A percentile compares a stretch with the other conserved stretches of the same genome.
Evolutionary conservation across 1,284 basidiomycete genomes (phyloP).

Genomic region (Ceratobasidium papillatum): DNA sequence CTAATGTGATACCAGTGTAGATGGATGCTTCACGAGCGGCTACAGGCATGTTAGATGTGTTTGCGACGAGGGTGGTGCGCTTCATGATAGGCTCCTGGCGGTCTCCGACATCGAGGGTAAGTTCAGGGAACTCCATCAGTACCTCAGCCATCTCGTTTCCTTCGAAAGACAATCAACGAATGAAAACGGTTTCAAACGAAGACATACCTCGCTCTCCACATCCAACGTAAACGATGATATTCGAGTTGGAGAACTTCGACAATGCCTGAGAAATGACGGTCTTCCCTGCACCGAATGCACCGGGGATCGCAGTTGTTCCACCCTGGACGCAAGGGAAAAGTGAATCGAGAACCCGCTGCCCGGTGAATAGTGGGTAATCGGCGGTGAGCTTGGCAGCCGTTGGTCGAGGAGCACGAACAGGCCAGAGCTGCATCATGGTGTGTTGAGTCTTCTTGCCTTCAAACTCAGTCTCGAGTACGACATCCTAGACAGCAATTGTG

Average conservation of each 20-base stretch:
- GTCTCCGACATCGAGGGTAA: conserved; percentile 88
- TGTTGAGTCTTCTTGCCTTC: conserved; percentile 94
- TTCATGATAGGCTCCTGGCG: conserved; percentile 99
- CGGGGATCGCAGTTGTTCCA: conserved; percentile 98
- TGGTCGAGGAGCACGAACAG: conserved; percentile 96
- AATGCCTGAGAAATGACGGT: conserved; percentile 97
- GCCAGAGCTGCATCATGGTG: conserved; percentile 98
- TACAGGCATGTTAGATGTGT: conserved; percentile 99
- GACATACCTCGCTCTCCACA: conserved; percentile 87
- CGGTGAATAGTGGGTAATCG: conserved; percentile 91
- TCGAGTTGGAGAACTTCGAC: conserved; percentile 99
- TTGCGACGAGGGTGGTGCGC: conserved; percentile 97
- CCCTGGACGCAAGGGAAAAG: conserved; percentile 99
- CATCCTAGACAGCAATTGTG: conserved; percentile 65
- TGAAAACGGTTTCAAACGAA: background rate
- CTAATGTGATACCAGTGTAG: conserved; percentile 99
- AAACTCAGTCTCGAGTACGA: conserved; percentile 97
- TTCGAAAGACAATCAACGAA: conserved; percentile 24
- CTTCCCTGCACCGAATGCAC: conserved; percentile 98
- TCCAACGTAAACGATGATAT: conserved; percentile 99
- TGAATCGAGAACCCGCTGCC: conserved; percentile 96
- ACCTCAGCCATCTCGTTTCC: conserved; percentile 90
- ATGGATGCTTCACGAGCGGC: conserved; percentile 99
- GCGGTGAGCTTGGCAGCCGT: conserved; percentile 95
- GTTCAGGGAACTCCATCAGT: conserved; percentile 83